Conservation (phyloP, 345 rosid species). For the Lepidium didymum region DNA sequence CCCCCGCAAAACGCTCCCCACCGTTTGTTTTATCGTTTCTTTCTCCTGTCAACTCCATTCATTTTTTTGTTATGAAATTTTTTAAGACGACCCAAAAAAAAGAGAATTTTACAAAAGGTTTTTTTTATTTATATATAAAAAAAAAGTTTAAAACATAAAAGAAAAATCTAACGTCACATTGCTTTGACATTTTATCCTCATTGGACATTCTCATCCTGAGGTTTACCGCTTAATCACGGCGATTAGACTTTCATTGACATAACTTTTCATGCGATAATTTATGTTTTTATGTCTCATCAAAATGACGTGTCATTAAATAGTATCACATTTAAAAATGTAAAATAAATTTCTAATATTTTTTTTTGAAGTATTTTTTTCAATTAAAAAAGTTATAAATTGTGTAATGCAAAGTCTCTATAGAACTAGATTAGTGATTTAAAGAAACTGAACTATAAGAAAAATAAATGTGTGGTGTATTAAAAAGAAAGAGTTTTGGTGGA, state of each 20-base stretch:
- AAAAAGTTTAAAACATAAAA: no score
- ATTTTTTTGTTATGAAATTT: not conserved
- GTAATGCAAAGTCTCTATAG: not conserved
- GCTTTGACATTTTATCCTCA: conserved; percentile 34
- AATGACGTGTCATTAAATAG: not conserved
- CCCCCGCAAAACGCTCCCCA: conserved; percentile 37
- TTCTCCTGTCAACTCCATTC: not conserved
- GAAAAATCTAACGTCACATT: conserved; percentile 16
- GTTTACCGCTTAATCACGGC: conserved; percentile 25
- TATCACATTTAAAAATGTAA: no score
- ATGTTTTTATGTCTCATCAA: conserved; percentile 1
- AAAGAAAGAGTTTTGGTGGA: conserved; percentile 1
- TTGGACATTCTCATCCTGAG: conserved; percentile 15
- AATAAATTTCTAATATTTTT: no score
- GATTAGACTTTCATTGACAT: conserved; percentile 25
- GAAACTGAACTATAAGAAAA: not conserved
- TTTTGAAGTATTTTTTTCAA: no score
- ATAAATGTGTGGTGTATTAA: not conserved
- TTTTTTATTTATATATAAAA: no score
- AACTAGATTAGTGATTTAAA: not conserved
- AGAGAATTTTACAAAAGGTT: no score
- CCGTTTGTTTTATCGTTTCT: conserved; percentile 14
- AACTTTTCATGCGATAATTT: conserved; percentile 10
- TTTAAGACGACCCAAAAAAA: no score
- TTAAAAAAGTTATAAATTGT: not conserved